Evolutionary conservation across 352 stramenopile genomes (phyloP), one percentile per base, ranked within the genome.

Genomic region (Aphanomyces stellatus): DNA sequence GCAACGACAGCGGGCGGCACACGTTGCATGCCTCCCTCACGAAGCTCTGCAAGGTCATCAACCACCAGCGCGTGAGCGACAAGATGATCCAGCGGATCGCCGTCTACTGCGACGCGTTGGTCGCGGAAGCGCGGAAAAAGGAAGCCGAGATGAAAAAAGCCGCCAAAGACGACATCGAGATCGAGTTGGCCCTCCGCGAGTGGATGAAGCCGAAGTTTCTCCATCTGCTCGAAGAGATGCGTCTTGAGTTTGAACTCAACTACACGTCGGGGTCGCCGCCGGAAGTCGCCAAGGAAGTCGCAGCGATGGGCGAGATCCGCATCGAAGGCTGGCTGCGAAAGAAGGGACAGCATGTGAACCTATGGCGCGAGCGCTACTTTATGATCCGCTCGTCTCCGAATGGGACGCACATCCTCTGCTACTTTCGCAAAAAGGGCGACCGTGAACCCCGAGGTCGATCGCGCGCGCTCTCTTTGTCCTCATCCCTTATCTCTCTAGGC

Each of bases 241-340:
- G 81, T 68, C 79, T 82, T 3, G 85, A 93, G 31, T 75, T 78
- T 1, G 85, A 90, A 56, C 74, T 76, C 28, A 53, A 28, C 19
- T 40, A 46, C 27, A 42, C 40, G 43, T 22, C 33, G 22, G 35
- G 76, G 4, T 42, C 69, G 40, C 48, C 76, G 49, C n/a, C 24
- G 0, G 19, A 4, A 60, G 59, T 43, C 5, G 64, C 34, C 4
- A n/a, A 22, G 8, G 28, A 49, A 48, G 53, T 61, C 27, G 28
- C 64, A 19, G 74, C 76, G 8, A 49, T 73, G 0, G 82, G 81
- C 0, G 83, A 92, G 74, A 94, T 94, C 62, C 74, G 83, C 35
- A 92, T 94, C 80, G 84, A 92, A 73, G 85, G 85, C 27, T 94
- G 81, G 79, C 76, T 94, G 27, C 79, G 84, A 51, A 94, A 94